Conservation (phyloP, 176 grass and related monocot species). For the Bromus sterilis region DNA sequence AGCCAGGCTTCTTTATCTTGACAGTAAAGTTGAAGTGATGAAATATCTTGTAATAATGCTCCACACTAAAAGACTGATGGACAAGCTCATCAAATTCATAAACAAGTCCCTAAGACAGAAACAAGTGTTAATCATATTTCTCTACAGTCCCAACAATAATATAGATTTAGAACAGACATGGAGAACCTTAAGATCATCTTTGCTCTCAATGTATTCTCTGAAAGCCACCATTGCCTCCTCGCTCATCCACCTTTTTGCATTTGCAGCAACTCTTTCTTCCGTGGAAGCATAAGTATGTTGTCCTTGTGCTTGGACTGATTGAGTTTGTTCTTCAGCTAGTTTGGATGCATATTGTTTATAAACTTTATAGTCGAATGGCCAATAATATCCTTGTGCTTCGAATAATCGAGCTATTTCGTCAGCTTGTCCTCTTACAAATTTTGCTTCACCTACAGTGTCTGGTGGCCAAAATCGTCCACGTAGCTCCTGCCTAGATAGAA, state of each 20-base stretch:
- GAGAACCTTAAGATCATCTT: not conserved
- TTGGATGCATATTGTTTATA: no score
- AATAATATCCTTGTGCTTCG: no score
- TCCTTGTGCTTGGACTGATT: not conserved
- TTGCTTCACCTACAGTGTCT: no score
- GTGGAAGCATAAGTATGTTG: not conserved
- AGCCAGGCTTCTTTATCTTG: not conserved
- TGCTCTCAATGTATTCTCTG: not conserved
- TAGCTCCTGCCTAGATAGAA: not conserved
- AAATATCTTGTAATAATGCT: not conserved
- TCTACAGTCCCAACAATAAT: no score
- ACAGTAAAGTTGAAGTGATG: not conserved
- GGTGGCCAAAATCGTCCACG: no score
- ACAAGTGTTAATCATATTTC: not conserved
- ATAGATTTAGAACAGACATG: no score
- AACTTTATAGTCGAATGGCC: no score
- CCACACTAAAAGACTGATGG: not conserved
- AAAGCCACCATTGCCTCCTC: slow-evolving; percentile 13
- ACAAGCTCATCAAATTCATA: not conserved
- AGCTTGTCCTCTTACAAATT: no score
- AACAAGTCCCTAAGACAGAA: not conserved
- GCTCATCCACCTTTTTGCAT: not conserved
- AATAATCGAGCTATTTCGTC: no score
- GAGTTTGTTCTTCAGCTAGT: no score
- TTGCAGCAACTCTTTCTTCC: not conserved